These are phyloP conservation scores for Exophiala sp. DNA, from an alignment of 2,329 filamentous ascomycete species.

Conservation along the genomic window DNA sequence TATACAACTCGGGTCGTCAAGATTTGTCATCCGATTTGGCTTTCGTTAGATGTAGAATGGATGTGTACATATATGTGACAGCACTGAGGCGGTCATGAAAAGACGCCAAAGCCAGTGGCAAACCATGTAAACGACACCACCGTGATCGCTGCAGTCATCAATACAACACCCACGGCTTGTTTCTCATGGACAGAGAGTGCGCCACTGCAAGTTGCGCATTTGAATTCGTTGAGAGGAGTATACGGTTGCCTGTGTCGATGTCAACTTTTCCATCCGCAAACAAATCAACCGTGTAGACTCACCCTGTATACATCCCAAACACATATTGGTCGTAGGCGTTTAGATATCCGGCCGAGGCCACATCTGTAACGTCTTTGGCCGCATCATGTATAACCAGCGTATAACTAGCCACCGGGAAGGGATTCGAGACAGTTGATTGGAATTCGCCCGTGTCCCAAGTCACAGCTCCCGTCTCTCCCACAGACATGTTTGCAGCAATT, in stretches of 20 bases:
- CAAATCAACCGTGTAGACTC: slow-evolving; percentile 28
- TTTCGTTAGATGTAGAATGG: slow-evolving; percentile 11
- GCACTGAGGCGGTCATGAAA: slow-evolving; percentile 16
- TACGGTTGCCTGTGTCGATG: slow-evolving; percentile 24
- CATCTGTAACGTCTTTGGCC: slow-evolving; percentile 46
- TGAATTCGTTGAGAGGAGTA: slow-evolving; percentile 40
- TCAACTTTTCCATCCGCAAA: slow-evolving; percentile 28
- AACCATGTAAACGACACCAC: slow-evolving; percentile 54
- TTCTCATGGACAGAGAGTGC: slow-evolving; percentile 50
- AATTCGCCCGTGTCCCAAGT: slow-evolving; percentile 57
- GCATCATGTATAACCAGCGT: slow-evolving; percentile 59
- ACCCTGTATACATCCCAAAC: slow-evolving; percentile 59
- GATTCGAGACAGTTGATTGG: slow-evolving; percentile 44
- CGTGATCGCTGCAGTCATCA: slow-evolving; percentile 53
- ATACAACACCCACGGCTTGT: slow-evolving; percentile 51
- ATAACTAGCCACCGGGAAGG: slow-evolving; percentile 56
- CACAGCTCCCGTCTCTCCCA: slow-evolving; percentile 47
- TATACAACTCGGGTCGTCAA: slow-evolving; percentile 16
- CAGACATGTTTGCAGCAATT: slow-evolving; percentile 54
- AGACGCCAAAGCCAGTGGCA: slow-evolving; percentile 38
- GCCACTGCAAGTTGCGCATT: slow-evolving; percentile 51
- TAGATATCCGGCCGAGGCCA: slow-evolving; percentile 51
- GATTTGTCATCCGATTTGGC: slow-evolving; percentile 18
- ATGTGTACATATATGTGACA: slow-evolving; percentile 5
- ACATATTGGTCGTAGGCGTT: slow-evolving; percentile 46